Conservation (phyloP, 768 basidiomycete genomes). For the Stropharia rugosoannulata region DNA sequence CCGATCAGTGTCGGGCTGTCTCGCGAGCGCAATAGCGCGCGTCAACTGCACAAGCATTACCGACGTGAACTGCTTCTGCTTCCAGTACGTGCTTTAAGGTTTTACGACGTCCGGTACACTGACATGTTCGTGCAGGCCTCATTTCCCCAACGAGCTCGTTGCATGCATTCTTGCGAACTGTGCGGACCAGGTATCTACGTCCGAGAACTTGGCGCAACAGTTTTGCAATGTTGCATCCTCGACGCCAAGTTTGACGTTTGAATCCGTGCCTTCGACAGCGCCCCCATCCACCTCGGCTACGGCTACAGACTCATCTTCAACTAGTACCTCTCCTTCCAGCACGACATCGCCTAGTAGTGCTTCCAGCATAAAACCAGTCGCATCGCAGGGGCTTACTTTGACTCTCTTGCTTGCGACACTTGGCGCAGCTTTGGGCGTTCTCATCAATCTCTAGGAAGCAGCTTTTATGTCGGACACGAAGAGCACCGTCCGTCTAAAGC, state of each 20-base stretch:
- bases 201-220: slow-evolving; percentile 44
- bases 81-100: slow-evolving; percentile 25
- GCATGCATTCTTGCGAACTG: slow-evolving; percentile 37
- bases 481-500: too few species aligned
- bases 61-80: slow-evolving; percentile 51
- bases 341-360: background rate
- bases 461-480: too few species aligned
- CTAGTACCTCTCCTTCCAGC: background rate
- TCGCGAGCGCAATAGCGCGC: slow-evolving; percentile 33
- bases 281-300: background rate
- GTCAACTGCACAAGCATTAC: slow-evolving; percentile 44
- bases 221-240: slow-evolving; percentile 43
- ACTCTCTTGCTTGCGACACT: too few species aligned
- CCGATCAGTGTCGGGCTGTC: slow-evolving; percentile 42
- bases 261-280: slow-evolving; percentile 22
- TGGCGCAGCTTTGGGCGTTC: too few species aligned
- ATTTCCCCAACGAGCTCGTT: slow-evolving; percentile 35
- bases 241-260: slow-evolving; percentile 35
- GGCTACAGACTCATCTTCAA: background rate
- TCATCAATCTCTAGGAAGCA: too few species aligned
- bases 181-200: slow-evolving; percentile 31
- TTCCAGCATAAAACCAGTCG: too few species aligned
- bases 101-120: background rate
- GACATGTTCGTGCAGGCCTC: slow-evolving; percentile 17
- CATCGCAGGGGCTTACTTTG: too few species aligned